Base-by-base conservation (phyloP, 257 asterid genomes). In the Asclepias syriaca region DNA sequence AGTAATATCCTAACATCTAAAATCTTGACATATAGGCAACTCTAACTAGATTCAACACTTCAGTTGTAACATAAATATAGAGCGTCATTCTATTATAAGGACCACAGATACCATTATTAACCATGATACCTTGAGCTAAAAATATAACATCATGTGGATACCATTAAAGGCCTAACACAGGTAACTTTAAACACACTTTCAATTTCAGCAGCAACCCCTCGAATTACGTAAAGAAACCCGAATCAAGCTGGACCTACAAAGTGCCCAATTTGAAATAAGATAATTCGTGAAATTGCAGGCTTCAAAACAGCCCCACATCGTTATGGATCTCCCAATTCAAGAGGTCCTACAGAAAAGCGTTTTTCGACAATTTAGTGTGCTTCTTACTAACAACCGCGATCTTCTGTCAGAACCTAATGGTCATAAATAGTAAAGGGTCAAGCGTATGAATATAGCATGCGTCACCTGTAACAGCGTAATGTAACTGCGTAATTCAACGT, bases 301-400 rank as follows among this genome's bases (percentile, higher is more conserved):
- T 39, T 65, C 75, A 54, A 53, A 73, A 73, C 67, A 70, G 55
- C 68, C 66, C 10, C 60, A 70, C 59, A 54, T 55, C 18, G 61
- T 64, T 57, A 64, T 37, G 49, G 51, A 66, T 53, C 70, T 48
- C 65, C 48, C 59, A 66, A 46, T 51, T 73, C 65, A 68, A 66
- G 55, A 72, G 80, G 78, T 83, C 93, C 92, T 87, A 87, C 91
- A 89, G 69, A 83, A 79, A 84, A 87, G 83, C 75, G 86, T 66
- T 74, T 72, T 76, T 81, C 70, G 78, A 76, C 66, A 70, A 75
- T 84, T 87, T 77, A 87, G 91, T 72, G 83, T 29, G 77, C 39
- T 69, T 78, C 69, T 6, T 67, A 69, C 67, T 74, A 68, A 63
- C 49, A 64, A 49, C 58, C 66, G 68, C 24, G 27, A 68, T 69